Evolutionary conservation across 495 filamentous ascomycete genomes (phyloP).

Genomic region (Xylaria scruposa): DNA sequence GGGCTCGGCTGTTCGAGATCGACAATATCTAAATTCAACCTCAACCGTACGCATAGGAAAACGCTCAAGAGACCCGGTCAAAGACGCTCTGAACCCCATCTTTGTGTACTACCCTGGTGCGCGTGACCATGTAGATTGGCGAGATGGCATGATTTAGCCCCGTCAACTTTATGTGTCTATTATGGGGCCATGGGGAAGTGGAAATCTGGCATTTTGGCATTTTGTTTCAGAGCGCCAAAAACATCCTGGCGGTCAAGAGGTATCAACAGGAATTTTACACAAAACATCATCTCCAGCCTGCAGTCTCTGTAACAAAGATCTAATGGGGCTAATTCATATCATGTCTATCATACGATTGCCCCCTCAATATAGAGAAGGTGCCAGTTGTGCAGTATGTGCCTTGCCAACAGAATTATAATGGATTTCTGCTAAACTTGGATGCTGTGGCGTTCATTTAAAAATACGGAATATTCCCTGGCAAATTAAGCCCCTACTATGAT

Average conservation of each 20-base stretch:
- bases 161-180: background rate
- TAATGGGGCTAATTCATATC: slow-evolving; percentile 15
- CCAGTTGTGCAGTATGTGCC: background rate
- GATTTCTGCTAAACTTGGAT: background rate
- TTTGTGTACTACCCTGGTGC: slow-evolving; percentile 13
- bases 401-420: background rate
- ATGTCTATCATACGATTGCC: background rate
- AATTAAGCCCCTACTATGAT: background rate
- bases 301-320: background rate
- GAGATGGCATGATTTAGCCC: slow-evolving; percentile 27
- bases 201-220: slow-evolving; percentile 8
- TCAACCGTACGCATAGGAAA: slow-evolving; percentile 8
- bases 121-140: slow-evolving; percentile 26
- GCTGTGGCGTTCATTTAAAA: background rate
- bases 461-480: slow-evolving; percentile 12
- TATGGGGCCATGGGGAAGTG: slow-evolving; percentile 14
- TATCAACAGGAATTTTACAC: background rate
- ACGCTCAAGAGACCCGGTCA: background rate
- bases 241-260: background rate
- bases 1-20: slow-evolving; percentile 20
- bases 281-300: background rate
- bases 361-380: background rate
- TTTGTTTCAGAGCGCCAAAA: slow-evolving; percentile 14
- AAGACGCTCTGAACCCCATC: slow-evolving; percentile 5
- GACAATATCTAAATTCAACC: slow-evolving; percentile 25